Conservation (phyloP, 1,284 basidiomycete genomes). For the Ganoderma leucocontextum region DNA sequence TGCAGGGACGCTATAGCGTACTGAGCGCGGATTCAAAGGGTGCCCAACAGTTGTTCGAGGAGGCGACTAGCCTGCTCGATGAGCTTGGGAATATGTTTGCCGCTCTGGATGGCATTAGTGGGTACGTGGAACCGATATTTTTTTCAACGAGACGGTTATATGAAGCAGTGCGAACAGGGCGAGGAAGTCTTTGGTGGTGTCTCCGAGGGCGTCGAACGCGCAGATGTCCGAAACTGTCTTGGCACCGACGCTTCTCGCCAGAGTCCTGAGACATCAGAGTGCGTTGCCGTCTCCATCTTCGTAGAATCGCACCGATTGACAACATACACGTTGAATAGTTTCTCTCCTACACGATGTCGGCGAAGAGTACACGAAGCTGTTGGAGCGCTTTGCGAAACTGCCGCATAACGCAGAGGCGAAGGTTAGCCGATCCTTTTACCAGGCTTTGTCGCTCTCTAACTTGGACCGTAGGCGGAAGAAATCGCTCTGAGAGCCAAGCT, state of each 20-base stretch:
- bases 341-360: constrained; percentile 77
- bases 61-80: constrained; percentile 62
- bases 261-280: constrained; percentile 81
- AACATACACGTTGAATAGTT: constrained; percentile 51
- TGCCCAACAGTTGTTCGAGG: constrained; percentile 60
- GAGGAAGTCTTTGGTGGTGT: constrained; percentile 52
- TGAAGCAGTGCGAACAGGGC: constrained; percentile 40
- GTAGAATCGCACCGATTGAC: background rate
- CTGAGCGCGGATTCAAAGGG: constrained; percentile 56
- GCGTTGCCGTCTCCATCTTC: constrained; percentile 37
- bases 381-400: constrained; percentile 68
- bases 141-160: too few relatives aligned
- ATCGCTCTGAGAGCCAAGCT: constrained; percentile 77
- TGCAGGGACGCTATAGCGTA: constrained; percentile 68
- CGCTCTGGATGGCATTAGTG: constrained; percentile 52
- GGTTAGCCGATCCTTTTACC: constrained; percentile 45
- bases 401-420: constrained; percentile 64
- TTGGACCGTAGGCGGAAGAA: constrained; percentile 68
- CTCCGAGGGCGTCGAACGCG: constrained; percentile 42
- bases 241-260: constrained; percentile 72
- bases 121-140: constrained; percentile 44
- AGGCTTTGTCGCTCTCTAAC: background rate
- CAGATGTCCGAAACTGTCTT: constrained; percentile 56
- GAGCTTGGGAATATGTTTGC: constrained; percentile 64
- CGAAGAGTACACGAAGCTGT: constrained; percentile 61